Percentiles rank a stretch among this genome's conserved stretches.
These are phyloP conservation scores for Agastache rugosa DNA, from an alignment of 257 asterid species.

Conservation along the genomic window DNA sequence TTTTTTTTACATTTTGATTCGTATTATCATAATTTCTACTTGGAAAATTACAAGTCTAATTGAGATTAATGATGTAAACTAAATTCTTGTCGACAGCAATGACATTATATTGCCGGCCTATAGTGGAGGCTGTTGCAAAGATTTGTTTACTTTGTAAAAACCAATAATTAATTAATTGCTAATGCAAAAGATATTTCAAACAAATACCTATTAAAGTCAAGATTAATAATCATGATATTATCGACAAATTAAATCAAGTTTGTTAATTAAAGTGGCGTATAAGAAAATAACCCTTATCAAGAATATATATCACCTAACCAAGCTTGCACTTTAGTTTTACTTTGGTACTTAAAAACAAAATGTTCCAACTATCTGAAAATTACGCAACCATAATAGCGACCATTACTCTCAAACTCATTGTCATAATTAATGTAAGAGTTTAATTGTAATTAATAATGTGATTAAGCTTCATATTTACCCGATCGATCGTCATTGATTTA, in stretches of 20 bases:
- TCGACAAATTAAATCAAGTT: slow-evolving; percentile 40
- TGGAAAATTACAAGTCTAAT: neutral
- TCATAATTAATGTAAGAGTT: neutral
- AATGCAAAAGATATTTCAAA: slow-evolving; percentile 27
- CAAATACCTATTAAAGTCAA: slow-evolving; percentile 33
- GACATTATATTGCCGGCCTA: neutral
- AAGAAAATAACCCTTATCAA: slow-evolving; percentile 14
- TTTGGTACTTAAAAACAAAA: neutral
- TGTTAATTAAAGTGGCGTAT: slow-evolving; percentile 16
- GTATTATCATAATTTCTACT: no score
- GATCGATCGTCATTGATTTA: neutral
- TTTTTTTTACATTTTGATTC: no score
- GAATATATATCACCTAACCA: slow-evolving; percentile 32
- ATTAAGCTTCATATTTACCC: neutral
- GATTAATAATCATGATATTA: slow-evolving; percentile 39
- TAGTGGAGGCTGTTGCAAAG: slow-evolving; percentile 19
- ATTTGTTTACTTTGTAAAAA: slow-evolving; percentile 11
- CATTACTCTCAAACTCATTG: neutral
- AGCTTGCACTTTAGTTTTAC: slow-evolving; percentile 3
- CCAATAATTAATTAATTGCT: slow-evolving; percentile 25
- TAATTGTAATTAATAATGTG: neutral
- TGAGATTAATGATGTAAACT: neutral
- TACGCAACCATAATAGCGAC: slow-evolving; percentile 14
- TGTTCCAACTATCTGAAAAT: neutral
- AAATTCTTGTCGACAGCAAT: slow-evolving; percentile 22